Conservation (phyloP, 2,329 filamentous ascomycete species). For the Aspergillus sp. region DNA sequence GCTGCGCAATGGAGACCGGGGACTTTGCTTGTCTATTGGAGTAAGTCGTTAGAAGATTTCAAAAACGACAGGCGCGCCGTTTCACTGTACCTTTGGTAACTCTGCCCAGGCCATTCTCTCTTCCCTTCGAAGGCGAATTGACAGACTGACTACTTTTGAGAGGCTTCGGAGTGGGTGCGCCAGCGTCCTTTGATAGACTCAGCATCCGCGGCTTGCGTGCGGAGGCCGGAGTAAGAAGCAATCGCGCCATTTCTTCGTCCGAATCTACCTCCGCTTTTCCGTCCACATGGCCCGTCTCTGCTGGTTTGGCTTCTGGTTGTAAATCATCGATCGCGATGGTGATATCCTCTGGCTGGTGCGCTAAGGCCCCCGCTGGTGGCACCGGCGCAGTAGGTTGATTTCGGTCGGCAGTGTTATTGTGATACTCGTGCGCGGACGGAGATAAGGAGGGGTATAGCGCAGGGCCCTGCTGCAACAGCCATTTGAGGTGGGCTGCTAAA, state of each 20-base stretch:
- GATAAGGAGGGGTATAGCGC: conserved; percentile 36
- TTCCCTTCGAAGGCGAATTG: conserved; percentile 13
- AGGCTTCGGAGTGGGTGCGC: conserved; percentile 23
- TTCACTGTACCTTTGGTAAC: conserved; percentile 28
- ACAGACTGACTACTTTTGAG: conserved; percentile 20
- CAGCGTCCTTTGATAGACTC: conserved; percentile 29
- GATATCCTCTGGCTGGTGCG: conserved; percentile 8
- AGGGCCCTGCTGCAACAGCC: conserved; percentile 47
- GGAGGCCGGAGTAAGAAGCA: conserved; percentile 45
- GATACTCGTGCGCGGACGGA: conserved; percentile 29
- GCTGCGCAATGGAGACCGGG: conserved; percentile 23
- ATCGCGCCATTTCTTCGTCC: conserved; percentile 46
- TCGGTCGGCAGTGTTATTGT: conserved; percentile 15
- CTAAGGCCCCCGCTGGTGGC: conserved; percentile 8
- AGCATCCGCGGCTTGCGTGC: conserved; percentile 44
- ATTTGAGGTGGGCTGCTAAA: conserved; percentile 47
- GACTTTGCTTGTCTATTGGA: conserved; percentile 19
- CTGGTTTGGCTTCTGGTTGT: conserved; percentile 4
- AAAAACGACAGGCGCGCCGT: neutral
- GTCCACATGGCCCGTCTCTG: conserved; percentile 24
- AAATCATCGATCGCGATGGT: conserved; percentile 17
- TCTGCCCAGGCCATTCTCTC: conserved; percentile 9
- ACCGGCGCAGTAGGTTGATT: conserved; percentile 8
- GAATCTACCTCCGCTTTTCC: conserved; percentile 29
- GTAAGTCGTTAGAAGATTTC: conserved; percentile 7